A percentile compares a stretch with the other conserved stretches of the same genome.
phyloP scores from a whole-genome alignment of 768 basidiomycete species.

The Mycena maculata region DNA sequence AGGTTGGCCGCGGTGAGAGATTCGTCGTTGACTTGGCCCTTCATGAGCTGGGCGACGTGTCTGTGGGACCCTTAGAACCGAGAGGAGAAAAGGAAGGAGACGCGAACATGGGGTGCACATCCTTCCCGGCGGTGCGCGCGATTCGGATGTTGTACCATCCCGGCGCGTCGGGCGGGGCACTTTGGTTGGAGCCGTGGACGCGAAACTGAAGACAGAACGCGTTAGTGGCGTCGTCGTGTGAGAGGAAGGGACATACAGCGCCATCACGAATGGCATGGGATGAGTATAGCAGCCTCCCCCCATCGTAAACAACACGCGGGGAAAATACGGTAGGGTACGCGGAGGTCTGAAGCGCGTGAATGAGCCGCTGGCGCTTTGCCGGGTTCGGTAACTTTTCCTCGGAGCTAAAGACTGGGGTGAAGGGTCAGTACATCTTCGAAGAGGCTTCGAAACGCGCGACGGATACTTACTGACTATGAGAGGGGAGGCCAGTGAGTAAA shows the following conservation, averaged over 20 bases:
- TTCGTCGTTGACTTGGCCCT: conserved; percentile 26
- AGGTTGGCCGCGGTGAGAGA: conserved; percentile 46
- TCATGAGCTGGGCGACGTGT: conserved; percentile 17
- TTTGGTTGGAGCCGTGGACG: conserved; percentile 47
- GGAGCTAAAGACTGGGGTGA: conserved; percentile 9
- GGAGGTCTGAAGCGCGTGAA: conserved; percentile 43
- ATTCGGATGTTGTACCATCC: conserved; percentile 38
- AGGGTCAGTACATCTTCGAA: not conserved
- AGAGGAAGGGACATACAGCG: conserved; percentile 24
- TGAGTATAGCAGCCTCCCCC: conserved; percentile 39
- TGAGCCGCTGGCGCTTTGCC: conserved; percentile 29
- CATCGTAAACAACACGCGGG: conserved; percentile 48
- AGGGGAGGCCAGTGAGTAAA: not conserved
- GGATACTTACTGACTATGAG: conserved; percentile 18
- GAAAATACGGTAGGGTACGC: conserved; percentile 33
- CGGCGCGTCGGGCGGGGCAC: conserved; percentile 11
- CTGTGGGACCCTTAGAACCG: conserved; percentile 2
- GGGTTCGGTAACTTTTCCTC: not conserved
- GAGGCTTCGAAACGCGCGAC: no score
- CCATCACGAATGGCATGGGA: not conserved
- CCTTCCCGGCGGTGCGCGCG: conserved; percentile 44
- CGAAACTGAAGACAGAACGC: conserved; percentile 40
- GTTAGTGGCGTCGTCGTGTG: conserved; percentile 27
- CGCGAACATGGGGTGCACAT: conserved; percentile 45
- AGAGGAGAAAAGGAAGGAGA: not conserved